phyloP scores from a whole-genome alignment of 164 flowering plant genomes.

The Vitis riparia region DNA sequence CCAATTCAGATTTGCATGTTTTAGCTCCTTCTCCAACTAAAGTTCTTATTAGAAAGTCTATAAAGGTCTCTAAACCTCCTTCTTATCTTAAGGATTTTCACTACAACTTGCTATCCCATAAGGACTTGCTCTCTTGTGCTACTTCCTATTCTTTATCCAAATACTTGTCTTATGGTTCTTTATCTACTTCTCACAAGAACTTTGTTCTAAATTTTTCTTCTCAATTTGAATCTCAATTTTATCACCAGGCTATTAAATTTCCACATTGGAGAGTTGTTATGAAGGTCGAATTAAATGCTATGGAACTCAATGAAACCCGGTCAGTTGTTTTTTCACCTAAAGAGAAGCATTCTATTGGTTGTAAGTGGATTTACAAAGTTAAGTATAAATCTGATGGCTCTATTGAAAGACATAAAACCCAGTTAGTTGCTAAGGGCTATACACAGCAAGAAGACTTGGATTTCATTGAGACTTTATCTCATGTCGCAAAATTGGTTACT shows the following conservation, averaged over 20 bases:
- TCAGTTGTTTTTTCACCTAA: neutral
- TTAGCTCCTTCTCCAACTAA: neutral
- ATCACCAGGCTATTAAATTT: neutral
- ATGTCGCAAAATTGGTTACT: neutral
- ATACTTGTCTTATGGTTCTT: too few species aligned
- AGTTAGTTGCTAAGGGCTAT: too few species aligned
- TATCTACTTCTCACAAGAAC: neutral
- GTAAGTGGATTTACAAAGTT: too few species aligned
- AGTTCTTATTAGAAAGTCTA: neutral
- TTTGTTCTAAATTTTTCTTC: neutral
- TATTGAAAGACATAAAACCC: too few species aligned
- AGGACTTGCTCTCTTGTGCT: too few species aligned
- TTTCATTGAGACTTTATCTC: neutral
- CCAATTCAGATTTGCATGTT: neutral
- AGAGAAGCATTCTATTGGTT: neutral
- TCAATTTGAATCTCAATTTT: slow-evolving; percentile 1
- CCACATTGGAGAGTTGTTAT: neutral
- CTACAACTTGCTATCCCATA: neutral
- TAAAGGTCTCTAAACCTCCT: neutral
- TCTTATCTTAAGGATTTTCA: neutral
- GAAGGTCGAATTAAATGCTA: neutral
- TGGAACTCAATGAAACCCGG: neutral
- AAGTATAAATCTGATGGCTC: too few species aligned
- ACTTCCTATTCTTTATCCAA: neutral
- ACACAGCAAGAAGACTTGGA: too few species aligned